These are phyloP conservation scores for Helianthus tuberosus DNA, from an alignment of 129 eudicot genomes.

Conservation along the genomic window DNA sequence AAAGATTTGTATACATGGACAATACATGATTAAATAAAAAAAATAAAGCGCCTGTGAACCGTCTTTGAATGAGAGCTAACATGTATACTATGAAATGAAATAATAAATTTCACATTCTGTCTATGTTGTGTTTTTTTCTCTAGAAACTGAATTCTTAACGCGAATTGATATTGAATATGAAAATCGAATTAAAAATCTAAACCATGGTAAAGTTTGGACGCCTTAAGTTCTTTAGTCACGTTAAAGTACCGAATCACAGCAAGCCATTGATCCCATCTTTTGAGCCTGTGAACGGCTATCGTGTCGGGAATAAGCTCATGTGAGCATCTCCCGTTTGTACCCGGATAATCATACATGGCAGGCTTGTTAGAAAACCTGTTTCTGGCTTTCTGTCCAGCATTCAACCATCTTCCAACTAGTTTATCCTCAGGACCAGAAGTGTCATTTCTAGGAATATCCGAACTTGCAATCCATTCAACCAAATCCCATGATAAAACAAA, in stretches of 20 bases:
- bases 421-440: slow-evolving; percentile 72
- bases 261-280: slow-evolving; percentile 83
- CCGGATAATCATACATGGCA: slow-evolving; percentile 82
- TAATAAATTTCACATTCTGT: slow-evolving; percentile 32
- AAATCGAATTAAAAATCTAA: slow-evolving; percentile 15
- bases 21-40: not conserved
- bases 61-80: slow-evolving; percentile 18
- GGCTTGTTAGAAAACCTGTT: slow-evolving; percentile 76
- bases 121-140: slow-evolving; percentile 1
- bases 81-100: slow-evolving; percentile 22
- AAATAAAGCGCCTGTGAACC: slow-evolving; percentile 3
- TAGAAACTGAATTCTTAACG: slow-evolving; percentile 21
- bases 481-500: slow-evolving; percentile 69
- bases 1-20: slow-evolving; percentile 27
- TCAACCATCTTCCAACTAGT: slow-evolving; percentile 67
- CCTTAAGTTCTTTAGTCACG: slow-evolving; percentile 49
- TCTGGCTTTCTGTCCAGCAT: slow-evolving; percentile 50
- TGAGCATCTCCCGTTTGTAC: slow-evolving; percentile 74
- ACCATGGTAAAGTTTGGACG: slow-evolving; percentile 39
- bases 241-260: slow-evolving; percentile 61
- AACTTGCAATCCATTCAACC: slow-evolving; percentile 63
- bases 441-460: slow-evolving; percentile 54
- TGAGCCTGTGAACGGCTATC: slow-evolving; percentile 68
- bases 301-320: slow-evolving; percentile 71
- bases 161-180: not conserved